Evolutionary conservation across 331 rosid species (phyloP), one percentile per base, ranked within the genome.

Genomic region (Rhamnella rubrinervis): DNA sequence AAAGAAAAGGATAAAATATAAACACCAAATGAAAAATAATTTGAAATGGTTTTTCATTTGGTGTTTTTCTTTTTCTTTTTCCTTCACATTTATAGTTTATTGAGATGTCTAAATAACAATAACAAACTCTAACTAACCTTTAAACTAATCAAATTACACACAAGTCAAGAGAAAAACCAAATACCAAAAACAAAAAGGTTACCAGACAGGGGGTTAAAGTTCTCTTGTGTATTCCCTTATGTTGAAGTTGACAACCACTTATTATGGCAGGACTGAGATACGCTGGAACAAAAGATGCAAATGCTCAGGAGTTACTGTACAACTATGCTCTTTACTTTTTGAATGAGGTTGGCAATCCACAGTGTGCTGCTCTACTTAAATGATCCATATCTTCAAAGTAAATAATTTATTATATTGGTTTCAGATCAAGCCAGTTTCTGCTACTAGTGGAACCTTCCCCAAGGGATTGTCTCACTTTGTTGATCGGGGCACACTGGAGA

Each of bases 221-320:
- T 64, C 18, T 46, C 25, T 41, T 18, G 9, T 1, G 26, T 17
- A 70, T 35, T n/a, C 61, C 67, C 52, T 64, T 64, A 74, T 68
- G 73, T 75, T 73, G 74, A 63, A 71, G 19, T 66, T 38, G 59
- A 46, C 67, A 67, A 51, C 66, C 55, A 18, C 71, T 76, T 64
- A 37, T 73, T 68, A 55, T 78, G 66, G 40, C 83, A 93, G 98
- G 98, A 65, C 84, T 91, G 87, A 87, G 92, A 67, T 91, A 84
- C 77, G 97, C 98, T 69, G 98, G 98, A 72, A 82, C 98, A 61
- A 87, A 88, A 82, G 84, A 93, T 78, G 96, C 84, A 76, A 75
- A 85, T 52, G 96, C 91, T 6, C 95, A 88, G 75, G 96, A 93
- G 69, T 80, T 93, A 70, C 95, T 93, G 65, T 88, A 93, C 74